Conservation (phyloP, 2,329 filamentous ascomycete genomes). For the Metarhizium album region DNA sequence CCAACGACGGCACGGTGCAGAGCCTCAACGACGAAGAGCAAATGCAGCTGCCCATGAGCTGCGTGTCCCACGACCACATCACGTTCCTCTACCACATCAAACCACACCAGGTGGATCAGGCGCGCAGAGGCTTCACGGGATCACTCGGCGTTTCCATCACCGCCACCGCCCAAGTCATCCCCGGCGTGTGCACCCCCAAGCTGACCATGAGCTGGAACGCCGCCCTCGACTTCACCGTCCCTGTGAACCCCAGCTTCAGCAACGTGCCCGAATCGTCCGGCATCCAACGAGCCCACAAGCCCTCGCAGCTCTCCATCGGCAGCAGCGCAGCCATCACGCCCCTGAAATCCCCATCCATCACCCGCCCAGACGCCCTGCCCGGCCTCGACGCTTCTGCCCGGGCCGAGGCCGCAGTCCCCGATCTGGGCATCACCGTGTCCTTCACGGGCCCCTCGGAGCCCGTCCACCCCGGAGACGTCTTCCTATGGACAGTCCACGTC, state of each 20-base stretch:
- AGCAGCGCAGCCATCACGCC: constrained; percentile 42
- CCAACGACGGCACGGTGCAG: constrained; percentile 48
- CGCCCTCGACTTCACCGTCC: constrained; percentile 56
- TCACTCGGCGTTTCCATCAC: constrained; percentile 50
- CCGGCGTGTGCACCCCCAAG: constrained; percentile 46
- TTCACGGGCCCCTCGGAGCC: constrained; percentile 50
- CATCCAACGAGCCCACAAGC: constrained; percentile 50
- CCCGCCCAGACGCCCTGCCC: constrained; percentile 49
- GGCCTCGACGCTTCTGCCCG: constrained; percentile 43
- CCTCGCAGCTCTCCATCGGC: constrained; percentile 51
- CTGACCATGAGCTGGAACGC: constrained; percentile 60
- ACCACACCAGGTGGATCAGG: constrained; percentile 36
- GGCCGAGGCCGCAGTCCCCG: constrained; percentile 37
- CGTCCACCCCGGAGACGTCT: constrained; percentile 53
- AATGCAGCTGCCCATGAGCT: constrained; percentile 43
- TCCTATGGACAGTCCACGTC: constrained; percentile 64
- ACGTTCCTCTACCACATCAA: constrained; percentile 62
- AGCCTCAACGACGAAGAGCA: constrained; percentile 40
- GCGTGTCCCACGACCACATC: constrained; percentile 63
- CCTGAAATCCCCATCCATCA: constrained; percentile 46
- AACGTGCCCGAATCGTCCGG: constrained; percentile 36
- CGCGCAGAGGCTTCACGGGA: constrained; percentile 34
- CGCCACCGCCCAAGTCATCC: constrained; percentile 45
- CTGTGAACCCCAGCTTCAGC: constrained; percentile 53
- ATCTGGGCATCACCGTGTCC: constrained; percentile 65